Evolutionary conservation across 2,329 filamentous ascomycete genomes (phyloP), one percentile per base, ranked within the genome.

Genomic region (Salinomyces thailandicus): DNA sequence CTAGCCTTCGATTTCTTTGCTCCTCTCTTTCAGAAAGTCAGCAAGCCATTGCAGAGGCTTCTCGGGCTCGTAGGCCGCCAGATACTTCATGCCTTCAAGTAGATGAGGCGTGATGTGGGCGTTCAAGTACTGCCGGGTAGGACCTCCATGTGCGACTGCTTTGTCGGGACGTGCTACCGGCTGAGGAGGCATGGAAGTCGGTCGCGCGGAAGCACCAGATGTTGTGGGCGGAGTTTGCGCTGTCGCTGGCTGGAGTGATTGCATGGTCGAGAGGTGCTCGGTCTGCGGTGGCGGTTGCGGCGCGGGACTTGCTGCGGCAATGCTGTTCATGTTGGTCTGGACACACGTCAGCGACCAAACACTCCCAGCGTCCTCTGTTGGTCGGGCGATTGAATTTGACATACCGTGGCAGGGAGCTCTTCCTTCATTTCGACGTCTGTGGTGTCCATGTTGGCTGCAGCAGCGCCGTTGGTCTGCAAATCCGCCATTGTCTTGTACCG

Each of bases 71-170:
- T 62, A 53, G n/a, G 62, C 60, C 13, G 62, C 67, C 31, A 70
- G 42, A 51, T 65, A 62, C 55, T 70, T 71, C 66, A 70, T 69
- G 5, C 62, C 67, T 49, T 71, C 67, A 28, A 71, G 51, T 49
- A 70, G 45, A 52, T 69, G 60, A 36, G 67, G 67, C 29, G 67
- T 71, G 20, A 70, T 58, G 45, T 68, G 55, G 47, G 62, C 56
- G 42, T 70, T 71, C 44, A 71, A 47, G 45, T 67, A 70, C 31
- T 68, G 61, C 8, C 67, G 52, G 17, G 66, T 68, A 1, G 66
- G 62, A 16, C 61, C 62, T 5, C 67, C 67, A 43, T 71, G 66
- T 14, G 64, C 57, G 26, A 62, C 62, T 14, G 67, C 54, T 39
- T 57, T 55, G 9, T 57, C 53, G 0, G 58, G 58, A 5, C 50